Base-by-base conservation (phyloP, 2,329 filamentous ascomycete genomes). In the Chaetomiaceae sp. region DNA sequence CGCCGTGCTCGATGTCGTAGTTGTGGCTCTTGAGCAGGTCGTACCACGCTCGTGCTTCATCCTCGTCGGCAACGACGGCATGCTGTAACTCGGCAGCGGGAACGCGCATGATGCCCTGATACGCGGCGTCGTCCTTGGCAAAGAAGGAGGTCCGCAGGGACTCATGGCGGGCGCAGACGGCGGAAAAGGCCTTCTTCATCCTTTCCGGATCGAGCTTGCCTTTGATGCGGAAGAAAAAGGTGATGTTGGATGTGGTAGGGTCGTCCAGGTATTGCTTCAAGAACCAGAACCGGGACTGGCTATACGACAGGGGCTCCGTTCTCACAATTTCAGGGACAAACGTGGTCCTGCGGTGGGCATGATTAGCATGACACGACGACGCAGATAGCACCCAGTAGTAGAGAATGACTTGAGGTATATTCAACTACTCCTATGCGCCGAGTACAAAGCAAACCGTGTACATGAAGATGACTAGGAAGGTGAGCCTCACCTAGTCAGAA, bases 211-310 rank as follows among this genome's bases (percentile, higher is more conserved):
- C 41, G 0, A 74, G 30, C 3, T 37, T 42, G 0, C 71, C 70
- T 0, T 35, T 55, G 3, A 73, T 34, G 2, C 58, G 48, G 43
- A 62, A 58, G 0, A 40, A 55, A 1, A 62, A 52, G 1, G 42
- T 33, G 15, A 66, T 62, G 24, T 75, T 75, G 49, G 63, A 67
- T 1, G 65, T 63, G 0, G 63, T 67, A 7, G 58, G 58, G 38
- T 73, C 64, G 6, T 68, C 49, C 3, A 70, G 20, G 3, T 57
- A 59, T 5, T 56, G 47, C 4, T 52, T 49, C 0, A 67, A 48
- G 47, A 70, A 68, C 67, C 67, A 74, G 49, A 72, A 68, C 0
- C 68, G 57, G 0, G 63, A 59, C 51, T 73, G 70, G 7, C 56
- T 62, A 15, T 61, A 60, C 3, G 69, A 70, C 49, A 72, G 65